Conservation (phyloP, 176 grass and related monocot genomes). For the Stipa capillata region DNA sequence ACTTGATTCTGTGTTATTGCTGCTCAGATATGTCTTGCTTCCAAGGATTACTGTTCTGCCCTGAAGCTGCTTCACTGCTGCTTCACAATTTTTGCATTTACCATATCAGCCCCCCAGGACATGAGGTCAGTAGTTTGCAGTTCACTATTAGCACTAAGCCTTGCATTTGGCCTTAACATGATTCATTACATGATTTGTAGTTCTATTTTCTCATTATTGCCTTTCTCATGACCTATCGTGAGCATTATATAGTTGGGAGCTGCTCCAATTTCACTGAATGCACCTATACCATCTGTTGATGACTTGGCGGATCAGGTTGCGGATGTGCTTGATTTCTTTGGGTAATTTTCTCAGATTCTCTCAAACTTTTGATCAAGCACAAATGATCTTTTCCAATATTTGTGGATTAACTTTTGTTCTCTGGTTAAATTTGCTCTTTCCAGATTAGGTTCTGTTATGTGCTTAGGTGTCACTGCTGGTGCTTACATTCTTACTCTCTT, state of each 20-base stretch:
- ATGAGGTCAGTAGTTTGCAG: conserved; percentile 64
- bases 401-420: conserved; percentile 14
- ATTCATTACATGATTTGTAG: neutral
- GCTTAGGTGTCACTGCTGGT: conserved; percentile 88
- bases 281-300: conserved; percentile 71
- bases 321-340: conserved; percentile 93
- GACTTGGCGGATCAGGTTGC: conserved; percentile 87
- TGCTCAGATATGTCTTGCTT: conserved; percentile 93
- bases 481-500: conserved; percentile 98
- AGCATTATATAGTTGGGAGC: conserved; percentile 83
- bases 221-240: conserved; percentile 23
- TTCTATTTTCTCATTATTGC: conserved; percentile 23
- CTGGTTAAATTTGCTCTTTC: conserved; percentile 31
- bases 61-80: conserved; percentile 85
- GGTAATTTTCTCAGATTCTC: conserved; percentile 41
- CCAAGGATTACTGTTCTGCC: conserved; percentile 96
- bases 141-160: neutral
- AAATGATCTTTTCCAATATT: neutral
- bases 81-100: conserved; percentile 99
- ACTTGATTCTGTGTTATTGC: conserved; percentile 1
- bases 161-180: neutral
- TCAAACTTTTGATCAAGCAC: neutral
- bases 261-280: conserved; percentile 70
- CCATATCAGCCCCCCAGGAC: conserved; percentile 97
- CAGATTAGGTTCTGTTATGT: conserved; percentile 98